A percentile compares a stretch with the other conserved stretches of the same genome.
phyloP scores from a whole-genome alignment of 140 eudicot genomes.

The Stevia rebaudiana region DNA sequence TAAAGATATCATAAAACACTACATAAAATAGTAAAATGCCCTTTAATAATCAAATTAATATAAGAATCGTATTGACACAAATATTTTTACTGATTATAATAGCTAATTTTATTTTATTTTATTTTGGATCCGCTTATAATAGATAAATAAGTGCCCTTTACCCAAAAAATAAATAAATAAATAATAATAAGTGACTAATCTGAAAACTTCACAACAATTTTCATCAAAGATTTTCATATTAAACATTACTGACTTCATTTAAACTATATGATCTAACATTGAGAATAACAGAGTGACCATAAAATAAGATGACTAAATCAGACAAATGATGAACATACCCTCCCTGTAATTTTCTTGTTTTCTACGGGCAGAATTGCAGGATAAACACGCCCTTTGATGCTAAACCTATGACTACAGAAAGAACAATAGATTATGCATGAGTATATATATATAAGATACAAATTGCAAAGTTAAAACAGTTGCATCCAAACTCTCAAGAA shows the following conservation, averaged over 20 bases:
- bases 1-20: not conserved
- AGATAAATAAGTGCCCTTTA: no score
- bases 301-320: not conserved
- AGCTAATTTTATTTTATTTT: no score
- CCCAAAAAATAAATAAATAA: no score
- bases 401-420: conserved; percentile 70
- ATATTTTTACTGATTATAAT: not conserved
- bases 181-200: not conserved
- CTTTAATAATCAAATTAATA: not conserved
- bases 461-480: not conserved
- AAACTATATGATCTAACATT: conserved; percentile 5
- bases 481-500: not conserved
- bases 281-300: conserved; percentile 5
- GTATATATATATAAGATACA: not conserved
- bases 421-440: conserved; percentile 7
- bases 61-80: not conserved
- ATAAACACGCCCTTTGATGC: conserved; percentile 91
- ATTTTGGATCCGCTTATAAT: no score
- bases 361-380: conserved; percentile 89
- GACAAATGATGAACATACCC: conserved; percentile 43
- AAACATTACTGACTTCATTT: not conserved
- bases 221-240: not conserved
- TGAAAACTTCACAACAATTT: not conserved
- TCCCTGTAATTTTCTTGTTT: conserved; percentile 63
- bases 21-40: not conserved